Evolutionary conservation across 805 yeast species (phyloP).

Genomic region (Candida awuae): DNA sequence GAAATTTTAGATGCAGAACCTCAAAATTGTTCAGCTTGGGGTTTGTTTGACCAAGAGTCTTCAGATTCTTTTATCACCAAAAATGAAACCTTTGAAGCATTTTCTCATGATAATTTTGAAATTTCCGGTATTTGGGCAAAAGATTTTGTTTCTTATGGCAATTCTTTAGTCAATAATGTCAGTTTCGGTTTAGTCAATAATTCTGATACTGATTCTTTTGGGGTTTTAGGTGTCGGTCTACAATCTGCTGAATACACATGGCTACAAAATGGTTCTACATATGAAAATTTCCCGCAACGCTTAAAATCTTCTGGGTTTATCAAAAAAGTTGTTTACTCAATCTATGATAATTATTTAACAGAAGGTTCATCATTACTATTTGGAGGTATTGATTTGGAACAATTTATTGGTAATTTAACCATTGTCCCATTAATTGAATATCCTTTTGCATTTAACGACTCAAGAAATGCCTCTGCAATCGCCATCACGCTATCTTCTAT

Average conservation of each 20-base stretch:
- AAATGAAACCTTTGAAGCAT: conserved; percentile 28
- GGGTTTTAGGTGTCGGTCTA: conserved; percentile 64
- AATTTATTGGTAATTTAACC: conserved; percentile 37
- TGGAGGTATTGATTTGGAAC: conserved; percentile 59
- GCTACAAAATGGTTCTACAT: conserved; percentile 18
- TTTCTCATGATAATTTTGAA: conserved; percentile 34
- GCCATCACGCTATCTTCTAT: conserved; percentile 39
- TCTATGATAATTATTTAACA: conserved; percentile 40
- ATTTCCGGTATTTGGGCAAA: conserved; percentile 44
- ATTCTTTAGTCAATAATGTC: conserved; percentile 35
- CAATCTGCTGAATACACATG: conserved; percentile 53
- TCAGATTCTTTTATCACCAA: conserved; percentile 31
- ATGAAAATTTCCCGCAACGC: conserved; percentile 55
- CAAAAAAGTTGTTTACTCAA: conserved; percentile 45
- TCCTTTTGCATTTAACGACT: conserved; percentile 18
- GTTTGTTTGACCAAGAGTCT: conserved; percentile 33
- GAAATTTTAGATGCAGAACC: conserved; percentile 9
- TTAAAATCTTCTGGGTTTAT: conserved; percentile 50
- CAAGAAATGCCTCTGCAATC: conserved; percentile 33
- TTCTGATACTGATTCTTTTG: conserved; percentile 43
- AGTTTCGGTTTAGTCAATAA: conserved; percentile 63
- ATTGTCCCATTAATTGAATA: conserved; percentile 14
- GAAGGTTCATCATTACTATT: conserved; percentile 37
- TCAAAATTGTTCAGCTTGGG: conserved; percentile 31
- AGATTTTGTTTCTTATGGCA: conserved; percentile 48